Percentiles rank a stretch among this genome's conserved stretches.
phyloP scores from a whole-genome alignment of 495 filamentous ascomycete genomes.

The Platismatia glauca region DNA sequence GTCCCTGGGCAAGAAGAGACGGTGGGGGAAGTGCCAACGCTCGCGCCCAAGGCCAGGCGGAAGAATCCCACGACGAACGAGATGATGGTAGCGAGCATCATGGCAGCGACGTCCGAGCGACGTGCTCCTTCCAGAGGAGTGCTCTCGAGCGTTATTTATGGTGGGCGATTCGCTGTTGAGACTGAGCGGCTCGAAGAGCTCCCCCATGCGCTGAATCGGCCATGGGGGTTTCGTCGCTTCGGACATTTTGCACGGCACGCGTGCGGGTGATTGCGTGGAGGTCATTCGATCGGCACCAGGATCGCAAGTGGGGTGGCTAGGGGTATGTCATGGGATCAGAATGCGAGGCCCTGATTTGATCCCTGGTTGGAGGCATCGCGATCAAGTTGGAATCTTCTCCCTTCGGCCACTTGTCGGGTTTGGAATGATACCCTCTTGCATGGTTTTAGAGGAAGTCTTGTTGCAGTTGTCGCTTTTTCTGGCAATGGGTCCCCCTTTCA shows the following conservation, averaged over 20 bases:
- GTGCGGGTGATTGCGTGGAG: background rate
- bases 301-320: background rate
- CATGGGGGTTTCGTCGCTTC: background rate
- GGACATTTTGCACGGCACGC: background rate
- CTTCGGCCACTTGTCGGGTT: background rate
- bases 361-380: background rate
- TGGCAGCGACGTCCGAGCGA: background rate
- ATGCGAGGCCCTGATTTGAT: background rate
- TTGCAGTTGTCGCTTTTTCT: too few species aligned
- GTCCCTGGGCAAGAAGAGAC: background rate
- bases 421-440: background rate
- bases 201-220: background rate
- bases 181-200: background rate
- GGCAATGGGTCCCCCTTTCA: too few species aligned
- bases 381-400: background rate
- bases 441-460: too few species aligned
- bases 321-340: background rate
- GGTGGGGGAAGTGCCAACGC: too few species aligned
- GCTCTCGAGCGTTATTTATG: background rate
- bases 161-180: background rate
- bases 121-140: background rate
- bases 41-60: background rate
- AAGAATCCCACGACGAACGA: background rate
- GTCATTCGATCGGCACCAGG: slow-evolving; percentile 4
- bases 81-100: background rate